Evolutionary conservation across 1,284 basidiomycete species (phyloP), one percentile per base, ranked within the genome.

Genomic region (Vanrija sp.): DNA sequence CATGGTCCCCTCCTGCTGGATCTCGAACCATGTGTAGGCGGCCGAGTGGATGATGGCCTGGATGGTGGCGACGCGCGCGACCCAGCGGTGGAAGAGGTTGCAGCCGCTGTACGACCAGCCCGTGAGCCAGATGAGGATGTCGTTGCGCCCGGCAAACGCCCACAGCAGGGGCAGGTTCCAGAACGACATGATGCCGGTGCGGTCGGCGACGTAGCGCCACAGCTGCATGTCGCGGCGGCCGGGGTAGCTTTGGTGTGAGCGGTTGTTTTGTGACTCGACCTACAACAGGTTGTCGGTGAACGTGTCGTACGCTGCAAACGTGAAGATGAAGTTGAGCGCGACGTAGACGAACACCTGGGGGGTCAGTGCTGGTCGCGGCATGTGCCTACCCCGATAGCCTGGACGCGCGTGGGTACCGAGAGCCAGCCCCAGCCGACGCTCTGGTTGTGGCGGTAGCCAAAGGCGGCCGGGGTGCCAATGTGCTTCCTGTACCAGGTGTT

Each of bases 251-350:
- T 12, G 16, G 8, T n/a, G 25, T 47, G 24, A 27, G 16, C 14
- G 22, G 16, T 22, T 5, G 10, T 16, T 6, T 3, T 23, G 14
- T 4, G 9, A 14, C 36, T 6, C 3, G 9, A 31, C 46, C 5
- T 8, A 47, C 45, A 56, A 60, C 7, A 59, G 42, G 45, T 66
- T 65, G 0, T 60, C 59, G 7, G 55, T 24, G 77, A 83, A 69
- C 83, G 84, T 41, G 75, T 89, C 47, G 69, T 83, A 64, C 71
- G 79, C 57, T 63, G 75, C 43, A 75, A 75, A 54, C 65, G 74
- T 22, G 71, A 77, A 65, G 31, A 64, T 38, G 37, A 65, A 14
- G 54, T 68, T 65, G 41, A 65, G 35, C 0, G 47, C 46, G 22
- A 63, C 49, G 46, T 63, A 67, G 15, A 42, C 18, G 45, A 59